phyloP scores from a whole-genome alignment of 2,329 filamentous ascomycete species.

The Ambrosiella cleistominuta region DNA sequence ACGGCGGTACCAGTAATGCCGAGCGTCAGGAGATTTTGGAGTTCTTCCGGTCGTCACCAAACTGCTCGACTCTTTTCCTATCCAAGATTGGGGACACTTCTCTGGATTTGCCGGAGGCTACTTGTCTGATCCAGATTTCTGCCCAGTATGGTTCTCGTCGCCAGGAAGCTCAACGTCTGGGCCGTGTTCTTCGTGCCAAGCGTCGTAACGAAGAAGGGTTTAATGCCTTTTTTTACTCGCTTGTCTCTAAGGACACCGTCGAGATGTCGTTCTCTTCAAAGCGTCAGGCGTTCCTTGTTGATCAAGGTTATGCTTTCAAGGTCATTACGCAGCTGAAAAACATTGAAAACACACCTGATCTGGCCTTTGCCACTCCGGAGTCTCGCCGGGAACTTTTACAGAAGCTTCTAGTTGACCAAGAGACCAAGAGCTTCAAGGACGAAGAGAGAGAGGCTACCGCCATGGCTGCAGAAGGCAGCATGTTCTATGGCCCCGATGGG shows the following conservation, averaged over 20 bases:
- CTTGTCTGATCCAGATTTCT: conserved; percentile 90
- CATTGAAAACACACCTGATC: conserved; percentile 63
- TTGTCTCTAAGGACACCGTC: conserved; percentile 91
- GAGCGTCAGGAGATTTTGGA: conserved; percentile 78
- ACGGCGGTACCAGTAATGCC: conserved; percentile 67
- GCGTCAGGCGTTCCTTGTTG: conserved; percentile 88
- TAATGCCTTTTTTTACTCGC: conserved; percentile 96
- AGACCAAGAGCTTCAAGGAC: conserved; percentile 21
- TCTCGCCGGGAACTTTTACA: conserved; percentile 76
- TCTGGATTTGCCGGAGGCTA: conserved; percentile 90
- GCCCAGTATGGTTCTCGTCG: conserved; percentile 93
- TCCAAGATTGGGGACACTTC: conserved; percentile 98
- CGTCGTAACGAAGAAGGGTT: conserved; percentile 94
- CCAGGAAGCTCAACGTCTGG: conserved; percentile 87
- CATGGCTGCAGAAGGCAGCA: conserved; percentile 12
- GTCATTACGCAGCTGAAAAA: conserved; percentile 92
- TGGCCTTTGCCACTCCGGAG: conserved; percentile 61
- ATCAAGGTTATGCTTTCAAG: conserved; percentile 97
- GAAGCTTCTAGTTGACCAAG: conserved; percentile 77
- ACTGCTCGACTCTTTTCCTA: conserved; percentile 82
- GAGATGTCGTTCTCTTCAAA: conserved; percentile 98
- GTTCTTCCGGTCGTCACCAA: conserved; percentile 85
- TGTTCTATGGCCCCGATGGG: conserved; percentile 16
- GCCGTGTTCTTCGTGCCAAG: conserved; percentile 86
- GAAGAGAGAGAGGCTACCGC: conserved; percentile 11